Evolutionary conservation across 495 filamentous ascomycete species (phyloP).

Genomic region (Aspergillus carlsbadensis): DNA sequence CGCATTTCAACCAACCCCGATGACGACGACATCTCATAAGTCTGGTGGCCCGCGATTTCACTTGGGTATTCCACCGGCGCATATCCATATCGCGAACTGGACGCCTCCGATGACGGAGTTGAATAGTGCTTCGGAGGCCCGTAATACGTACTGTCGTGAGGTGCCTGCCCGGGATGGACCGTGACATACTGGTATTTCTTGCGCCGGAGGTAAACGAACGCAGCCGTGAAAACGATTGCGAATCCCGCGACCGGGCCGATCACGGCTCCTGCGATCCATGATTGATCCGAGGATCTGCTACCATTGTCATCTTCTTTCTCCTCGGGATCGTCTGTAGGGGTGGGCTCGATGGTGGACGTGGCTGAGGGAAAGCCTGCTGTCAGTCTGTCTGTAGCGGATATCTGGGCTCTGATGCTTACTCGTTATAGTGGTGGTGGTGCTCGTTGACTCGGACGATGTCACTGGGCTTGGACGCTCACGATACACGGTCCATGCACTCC

Average conservation of each 20-base stretch:
- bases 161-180: background rate
- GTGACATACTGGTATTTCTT: too few species aligned
- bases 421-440: background rate
- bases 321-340: background rate
- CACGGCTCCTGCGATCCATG: conserved; percentile 1
- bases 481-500: conserved; percentile 1
- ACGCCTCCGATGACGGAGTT: too few species aligned
- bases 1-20: background rate
- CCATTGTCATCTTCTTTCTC: too few species aligned
- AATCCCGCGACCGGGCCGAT: background rate
- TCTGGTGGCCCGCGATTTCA: background rate
- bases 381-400: background rate
- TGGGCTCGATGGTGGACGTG: background rate
- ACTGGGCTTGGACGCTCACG: background rate
- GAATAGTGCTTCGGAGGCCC: too few species aligned
- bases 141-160: too few species aligned
- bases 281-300: background rate
- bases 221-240: background rate
- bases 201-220: background rate
- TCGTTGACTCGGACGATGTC: background rate
- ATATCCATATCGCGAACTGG: too few species aligned
- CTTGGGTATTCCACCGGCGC: too few species aligned
- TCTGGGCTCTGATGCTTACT: background rate
- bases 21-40: background rate
- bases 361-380: background rate